Evolutionary conservation across 768 basidiomycete species (phyloP).

Genomic region (Leccinum subtestaceum): DNA sequence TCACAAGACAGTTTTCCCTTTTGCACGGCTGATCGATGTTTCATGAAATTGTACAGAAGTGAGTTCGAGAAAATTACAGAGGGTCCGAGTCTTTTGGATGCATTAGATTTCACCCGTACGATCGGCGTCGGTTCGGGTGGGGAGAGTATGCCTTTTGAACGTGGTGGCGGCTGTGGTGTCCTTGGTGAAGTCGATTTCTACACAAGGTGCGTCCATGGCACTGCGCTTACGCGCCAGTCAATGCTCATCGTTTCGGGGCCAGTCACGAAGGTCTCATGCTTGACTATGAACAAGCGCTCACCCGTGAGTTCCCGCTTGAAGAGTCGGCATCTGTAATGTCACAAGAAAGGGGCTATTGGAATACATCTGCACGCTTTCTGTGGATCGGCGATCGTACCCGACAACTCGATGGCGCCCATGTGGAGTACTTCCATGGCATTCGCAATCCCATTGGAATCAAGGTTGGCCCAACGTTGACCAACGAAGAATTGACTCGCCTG

Average conservation of each 20-base stretch:
- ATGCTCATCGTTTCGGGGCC: not conserved
- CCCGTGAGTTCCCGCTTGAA: conserved; percentile 58
- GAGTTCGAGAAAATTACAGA: conserved; percentile 87
- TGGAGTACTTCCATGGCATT: conserved; percentile 92
- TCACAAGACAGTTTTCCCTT: not conserved
- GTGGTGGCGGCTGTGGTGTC: conserved; percentile 65
- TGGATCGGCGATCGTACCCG: conserved; percentile 98
- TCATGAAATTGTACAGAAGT: conserved; percentile 38
- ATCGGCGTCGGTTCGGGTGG: conserved; percentile 68
- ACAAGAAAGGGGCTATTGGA: conserved; percentile 60
- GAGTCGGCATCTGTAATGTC: conserved; percentile 12
- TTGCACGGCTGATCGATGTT: conserved; percentile 15
- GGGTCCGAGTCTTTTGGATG: conserved; percentile 82
- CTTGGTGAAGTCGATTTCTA: conserved; percentile 92
- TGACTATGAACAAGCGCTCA: conserved; percentile 89
- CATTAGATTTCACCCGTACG: conserved; percentile 88
- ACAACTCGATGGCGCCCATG: conserved; percentile 88
- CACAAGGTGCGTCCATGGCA: conserved; percentile 57
- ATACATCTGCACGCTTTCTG: conserved; percentile 90
- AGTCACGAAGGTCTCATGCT: conserved; percentile 95
- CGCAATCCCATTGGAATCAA: conserved; percentile 95
- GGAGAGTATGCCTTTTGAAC: conserved; percentile 55
- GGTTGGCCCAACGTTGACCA: conserved; percentile 84
- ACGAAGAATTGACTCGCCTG: conserved; percentile 71
- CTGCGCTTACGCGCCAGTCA: not conserved